Evolutionary conservation across 495 filamentous ascomycete genomes (phyloP), one percentile per base, ranked within the genome.

Genomic region (Aspergillus cavernicola): DNA sequence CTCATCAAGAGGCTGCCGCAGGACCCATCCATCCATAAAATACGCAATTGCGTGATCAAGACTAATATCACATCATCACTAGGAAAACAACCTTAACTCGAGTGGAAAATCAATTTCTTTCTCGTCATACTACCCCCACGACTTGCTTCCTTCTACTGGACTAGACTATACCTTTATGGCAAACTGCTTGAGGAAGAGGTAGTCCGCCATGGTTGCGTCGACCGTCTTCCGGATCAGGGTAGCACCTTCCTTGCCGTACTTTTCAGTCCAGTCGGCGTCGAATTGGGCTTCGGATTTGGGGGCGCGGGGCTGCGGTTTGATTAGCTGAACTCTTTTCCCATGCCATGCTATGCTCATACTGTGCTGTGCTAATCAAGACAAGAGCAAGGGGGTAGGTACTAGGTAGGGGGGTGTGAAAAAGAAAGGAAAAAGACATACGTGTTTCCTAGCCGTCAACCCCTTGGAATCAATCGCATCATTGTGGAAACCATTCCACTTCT

Each of bases 401-500:
- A n/a, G n/a, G n/a, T n/a, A n/a, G n/a, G n/a, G n/a, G n/a, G n/a
- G n/a, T n/a, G n/a, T n/a, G n/a, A 32, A 26, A 29, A 26, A 39
- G 36, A 18, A 50, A 35, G 33, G 54, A 16, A 26, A 28, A 18
- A 50, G 24, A 79, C 89, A 77, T 81, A 96, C 91, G 61, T 88
- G 80, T 35, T 61, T 64, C 64, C 90, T 73, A 13, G 89, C 80
- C 59, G 82, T 85, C 57, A 98, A 68, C 36, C 80, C 82, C 43
- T 75, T 85, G 55, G 86, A 92, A 45, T 85, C 72, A 55, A 97
- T 87, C 15, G 89, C 93, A 75, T 97, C 92, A 45, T 97, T 87
- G 63, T 97, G 93, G 67, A 96, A 98, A 0, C 92, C 93, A 50
- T 82, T 84, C 93, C 93, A 98, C 73, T 98, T 98, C 72, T 89